Evolutionary conservation across 148 eudicot species (phyloP), one percentile per base, ranked within the genome.

Genomic region (Oxyria digyna): DNA sequence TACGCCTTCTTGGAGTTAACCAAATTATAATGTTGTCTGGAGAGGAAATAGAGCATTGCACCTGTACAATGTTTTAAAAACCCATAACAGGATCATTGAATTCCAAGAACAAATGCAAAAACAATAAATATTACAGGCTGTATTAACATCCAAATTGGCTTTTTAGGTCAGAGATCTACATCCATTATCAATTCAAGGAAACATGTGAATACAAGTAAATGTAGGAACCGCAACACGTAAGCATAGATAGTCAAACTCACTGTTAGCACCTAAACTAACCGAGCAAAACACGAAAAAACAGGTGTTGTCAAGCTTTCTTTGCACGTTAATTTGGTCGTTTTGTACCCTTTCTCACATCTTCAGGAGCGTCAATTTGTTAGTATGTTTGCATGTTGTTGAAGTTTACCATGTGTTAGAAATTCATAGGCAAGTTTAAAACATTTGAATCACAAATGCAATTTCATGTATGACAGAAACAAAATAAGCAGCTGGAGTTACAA

Each of bases 321-420:
- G 38, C 20, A 38, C 95, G 87, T 74, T 91, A 86, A 29, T 81
- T 26, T 42, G 89, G 89, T 77, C 97, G 78, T 31, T 21, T 71
- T 14, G 42, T 72, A 68, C 79, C 87, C 74, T 76, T 91, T 76
- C 85, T 83, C 20, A 77, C 50, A 74, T 86, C 83, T 65, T 80
- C 83, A 8, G 71, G 69, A 72, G 62, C 21, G 72, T 84, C 82
- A 40, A 73, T 65, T 55, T 77, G 75, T 17, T 71, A 41, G 62
- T 50, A 68, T 9, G 82, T 64, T 85, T 54, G 57, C 40, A 37
- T 49, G 29, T 42, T 72, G 49, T 49, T 41, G 64, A 66, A 43
- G 54, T 27, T 15, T 5, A 54, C 33, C 54, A 57, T n/a, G n/a
- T 54, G 35, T 42, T 40, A 24, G 13, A 0, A 54, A 72, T 18